Evolutionary conservation across 148 eudicot genomes (phyloP).

Genomic region (Linanthus parryae): DNA sequence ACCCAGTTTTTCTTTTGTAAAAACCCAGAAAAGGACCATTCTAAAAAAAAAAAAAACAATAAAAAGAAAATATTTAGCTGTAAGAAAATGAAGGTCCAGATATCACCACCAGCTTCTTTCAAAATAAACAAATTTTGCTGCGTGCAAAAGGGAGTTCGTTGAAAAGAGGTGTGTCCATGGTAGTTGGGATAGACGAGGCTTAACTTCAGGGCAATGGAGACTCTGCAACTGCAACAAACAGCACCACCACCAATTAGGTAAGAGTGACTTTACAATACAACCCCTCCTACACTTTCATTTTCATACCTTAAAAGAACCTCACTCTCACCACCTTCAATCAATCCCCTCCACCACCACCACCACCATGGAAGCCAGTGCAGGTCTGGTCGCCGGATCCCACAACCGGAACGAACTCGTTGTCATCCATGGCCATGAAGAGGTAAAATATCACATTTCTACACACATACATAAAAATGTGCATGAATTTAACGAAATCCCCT

Average conservation of each 20-base stretch:
- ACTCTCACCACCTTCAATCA: conserved; percentile 12
- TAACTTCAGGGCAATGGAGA: conserved; percentile 94
- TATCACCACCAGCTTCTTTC: too few relatives aligned
- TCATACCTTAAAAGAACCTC: conserved; percentile 40
- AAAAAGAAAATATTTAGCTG: neutral
- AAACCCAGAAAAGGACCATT: neutral
- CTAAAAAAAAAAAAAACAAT: neutral
- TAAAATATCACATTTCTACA: conserved; percentile 7
- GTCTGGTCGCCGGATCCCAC: conserved; percentile 96
- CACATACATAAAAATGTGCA: neutral
- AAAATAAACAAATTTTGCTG: neutral
- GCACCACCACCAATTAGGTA: conserved; percentile 51
- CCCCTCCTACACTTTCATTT: conserved; percentile 17
- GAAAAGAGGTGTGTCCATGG: conserved; percentile 12
- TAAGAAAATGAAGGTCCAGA: neutral
- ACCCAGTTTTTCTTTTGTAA: neutral
- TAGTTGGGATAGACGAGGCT: conserved; percentile 69
- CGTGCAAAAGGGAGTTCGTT: conserved; percentile 5
- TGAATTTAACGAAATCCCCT: neutral
- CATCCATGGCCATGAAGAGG: conserved; percentile 99
- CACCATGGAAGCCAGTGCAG: conserved; percentile 94
- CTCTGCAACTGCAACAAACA: conserved; percentile 86
- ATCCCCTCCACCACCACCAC: neutral
- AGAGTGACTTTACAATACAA: conserved; percentile 4
- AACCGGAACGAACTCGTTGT: conserved; percentile 97